Evolutionary conservation across 805 yeast genomes (phyloP), one percentile per base, ranked within the genome.

Genomic region (Sugiyamaella lignohabitans): DNA sequence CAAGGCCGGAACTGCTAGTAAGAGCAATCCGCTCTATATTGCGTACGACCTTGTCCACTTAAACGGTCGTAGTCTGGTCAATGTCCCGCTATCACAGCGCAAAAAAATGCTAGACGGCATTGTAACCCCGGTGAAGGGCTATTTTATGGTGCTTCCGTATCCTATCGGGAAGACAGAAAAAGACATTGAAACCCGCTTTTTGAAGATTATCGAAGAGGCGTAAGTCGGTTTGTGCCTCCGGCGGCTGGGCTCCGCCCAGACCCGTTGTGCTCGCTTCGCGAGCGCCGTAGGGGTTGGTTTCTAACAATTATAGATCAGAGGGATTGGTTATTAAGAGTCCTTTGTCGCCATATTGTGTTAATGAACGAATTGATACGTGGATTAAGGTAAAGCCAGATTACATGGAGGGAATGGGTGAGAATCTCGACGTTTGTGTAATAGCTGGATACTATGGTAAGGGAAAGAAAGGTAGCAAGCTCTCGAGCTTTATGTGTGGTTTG

Each of bases 301-400:
- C 4, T 39, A 22, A 39, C 42, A 39, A 27, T 27, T 27, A 27
- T 10, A n/a, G 20, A 42, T 75, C 87, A 18, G 98, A 91, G 62
- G 98, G 98, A 0, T 67, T 91, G 5, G 77, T 91, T 46, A 64
- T 91, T 35, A 91, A 91, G 59, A 74, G 79, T 52, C 75, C 79
- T 1, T 62, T 67, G 10, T 72, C 84, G 1, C 65, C 61, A 14
- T 91, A 91, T 60, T 60, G 65, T 2, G 71, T 84, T 14, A 86
- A 79, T n/a, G 74, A 73, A 29, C 67, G 87, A 42, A 71, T 73
- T 38, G 75, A 74, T 16, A 65, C 72, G n/a, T 91, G 97, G 96
- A 69, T 87, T 14, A 91, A 91, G 59, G 76, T 91, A 1, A 91
- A 91, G 61, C 98, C 98, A 0, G 96, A 89, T 55, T 89, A 88